A percentile compares a stretch with the other conserved stretches of the same genome.
These are phyloP conservation scores for Bretschneidera sinensis DNA, from an alignment of 345 rosid species.

Conservation along the genomic window DNA sequence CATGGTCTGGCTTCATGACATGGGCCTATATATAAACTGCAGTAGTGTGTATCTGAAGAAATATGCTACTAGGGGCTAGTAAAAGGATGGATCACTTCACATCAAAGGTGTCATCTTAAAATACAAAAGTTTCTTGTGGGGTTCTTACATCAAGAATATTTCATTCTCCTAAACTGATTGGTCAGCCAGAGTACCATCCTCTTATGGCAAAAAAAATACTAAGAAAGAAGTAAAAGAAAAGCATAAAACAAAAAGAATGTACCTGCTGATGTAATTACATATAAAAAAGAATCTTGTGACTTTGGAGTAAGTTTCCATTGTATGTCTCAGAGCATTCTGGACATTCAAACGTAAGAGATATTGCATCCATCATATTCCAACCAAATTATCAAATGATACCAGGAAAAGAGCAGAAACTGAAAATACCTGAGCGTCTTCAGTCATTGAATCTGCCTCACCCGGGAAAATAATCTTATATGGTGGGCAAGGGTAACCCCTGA, in stretches of 20 bases:
- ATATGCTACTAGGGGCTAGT: not conserved
- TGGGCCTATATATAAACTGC: not conserved
- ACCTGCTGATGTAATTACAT: slow-evolving; percentile 98
- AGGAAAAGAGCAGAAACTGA: slow-evolving; percentile 8
- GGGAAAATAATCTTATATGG: slow-evolving; percentile 84
- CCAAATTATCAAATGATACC: not conserved
- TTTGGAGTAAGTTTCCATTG: slow-evolving; percentile 96
- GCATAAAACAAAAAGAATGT: slow-evolving; percentile 13
- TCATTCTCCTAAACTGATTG: not conserved
- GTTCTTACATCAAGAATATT: not conserved
- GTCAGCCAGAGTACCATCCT: not conserved
- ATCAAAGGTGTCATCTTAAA: not conserved
- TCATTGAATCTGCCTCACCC: slow-evolving; percentile 98
- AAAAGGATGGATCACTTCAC: not conserved
- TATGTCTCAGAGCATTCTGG: slow-evolving; percentile 91
- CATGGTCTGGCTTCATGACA: not conserved
- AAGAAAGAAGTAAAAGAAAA: not conserved
- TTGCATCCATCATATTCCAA: slow-evolving; percentile 7
- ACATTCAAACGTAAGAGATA: not conserved
- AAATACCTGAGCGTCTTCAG: slow-evolving; percentile 97
- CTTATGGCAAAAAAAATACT: not conserved
- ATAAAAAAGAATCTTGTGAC: slow-evolving; percentile 94
- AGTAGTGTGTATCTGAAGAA: not conserved
- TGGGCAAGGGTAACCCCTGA: slow-evolving; percentile 88
- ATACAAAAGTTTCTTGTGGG: not conserved